Conservation (phyloP, 2,329 filamentous ascomycete genomes). For the Plectosphaerella cucumerina region DNA sequence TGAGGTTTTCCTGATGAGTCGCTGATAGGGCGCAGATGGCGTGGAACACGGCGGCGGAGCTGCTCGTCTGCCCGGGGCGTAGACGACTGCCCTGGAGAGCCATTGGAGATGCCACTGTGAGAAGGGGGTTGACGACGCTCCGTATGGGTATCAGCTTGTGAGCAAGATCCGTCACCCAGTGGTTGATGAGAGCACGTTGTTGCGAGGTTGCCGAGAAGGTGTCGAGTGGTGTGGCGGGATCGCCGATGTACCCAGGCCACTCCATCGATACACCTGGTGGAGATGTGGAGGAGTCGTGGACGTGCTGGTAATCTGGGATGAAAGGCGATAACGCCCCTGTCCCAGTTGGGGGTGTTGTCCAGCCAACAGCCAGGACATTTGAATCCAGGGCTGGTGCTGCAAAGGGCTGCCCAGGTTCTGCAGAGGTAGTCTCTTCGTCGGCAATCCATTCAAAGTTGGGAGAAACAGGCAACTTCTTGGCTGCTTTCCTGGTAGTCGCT, state of each 20-base stretch:
- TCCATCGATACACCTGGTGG: background rate
- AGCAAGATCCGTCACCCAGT: conserved; percentile 6
- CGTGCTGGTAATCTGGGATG: no score
- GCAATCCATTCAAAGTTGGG: no score
- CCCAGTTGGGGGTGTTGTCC: background rate
- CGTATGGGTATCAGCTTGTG: conserved; percentile 4
- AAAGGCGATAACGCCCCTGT: background rate
- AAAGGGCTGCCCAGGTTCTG: background rate
- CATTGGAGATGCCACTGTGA: conserved; percentile 2
- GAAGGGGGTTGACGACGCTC: background rate
- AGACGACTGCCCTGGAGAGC: conserved; percentile 3
- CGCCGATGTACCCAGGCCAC: background rate
- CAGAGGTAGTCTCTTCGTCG: no score
- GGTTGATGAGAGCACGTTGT: conserved; percentile 3
- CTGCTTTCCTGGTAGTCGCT: no score
- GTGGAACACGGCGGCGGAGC: conserved; percentile 4
- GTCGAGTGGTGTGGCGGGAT: background rate
- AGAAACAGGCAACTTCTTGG: no score
- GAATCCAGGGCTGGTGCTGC: background rate
- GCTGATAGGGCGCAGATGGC: conserved; percentile 6
- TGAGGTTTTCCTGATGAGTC: conserved; percentile 2
- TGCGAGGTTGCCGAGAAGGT: background rate
- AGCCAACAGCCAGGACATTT: background rate
- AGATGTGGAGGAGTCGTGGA: no score
- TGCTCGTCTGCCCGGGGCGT: background rate